These are phyloP conservation scores for Syzygium oleosum DNA, from an alignment of 345 rosid species.

Conservation along the genomic window DNA sequence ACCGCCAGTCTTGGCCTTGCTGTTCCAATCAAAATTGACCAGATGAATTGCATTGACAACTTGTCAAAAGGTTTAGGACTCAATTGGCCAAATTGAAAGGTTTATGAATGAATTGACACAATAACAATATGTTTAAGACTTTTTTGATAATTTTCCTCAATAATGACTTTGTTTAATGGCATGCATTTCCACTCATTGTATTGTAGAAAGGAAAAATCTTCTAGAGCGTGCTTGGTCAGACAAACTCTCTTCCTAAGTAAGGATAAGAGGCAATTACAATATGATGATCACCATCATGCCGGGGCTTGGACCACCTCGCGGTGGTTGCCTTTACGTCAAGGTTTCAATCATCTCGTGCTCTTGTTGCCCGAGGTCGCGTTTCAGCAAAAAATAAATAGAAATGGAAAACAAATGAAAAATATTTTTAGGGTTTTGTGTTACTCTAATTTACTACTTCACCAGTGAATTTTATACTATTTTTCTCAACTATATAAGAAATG, in stretches of 20 bases:
- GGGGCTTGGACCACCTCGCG: background rate
- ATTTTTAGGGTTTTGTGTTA: background rate
- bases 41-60: fast-evolving
- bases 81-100: fast-evolving
- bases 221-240: background rate
- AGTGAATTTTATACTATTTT: background rate
- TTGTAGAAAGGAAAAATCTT: background rate
- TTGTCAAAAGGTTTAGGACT: fast-evolving
- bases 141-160: background rate
- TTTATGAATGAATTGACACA: fast-evolving
- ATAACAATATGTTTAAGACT: fast-evolving
- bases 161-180: background rate
- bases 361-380: background rate
- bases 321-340: background rate
- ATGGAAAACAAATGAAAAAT: background rate
- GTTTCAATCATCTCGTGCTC: background rate
- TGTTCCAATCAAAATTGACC: fast-evolving
- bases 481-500: background rate
- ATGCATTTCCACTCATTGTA: background rate
- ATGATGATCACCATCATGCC: background rate
- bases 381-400: background rate
- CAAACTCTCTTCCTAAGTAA: background rate
- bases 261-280: background rate
- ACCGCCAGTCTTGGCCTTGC: too few species aligned
- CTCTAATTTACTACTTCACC: background rate